Conservation (phyloP, 2,329 filamentous ascomycete species). For the Exophiala sp. region DNA sequence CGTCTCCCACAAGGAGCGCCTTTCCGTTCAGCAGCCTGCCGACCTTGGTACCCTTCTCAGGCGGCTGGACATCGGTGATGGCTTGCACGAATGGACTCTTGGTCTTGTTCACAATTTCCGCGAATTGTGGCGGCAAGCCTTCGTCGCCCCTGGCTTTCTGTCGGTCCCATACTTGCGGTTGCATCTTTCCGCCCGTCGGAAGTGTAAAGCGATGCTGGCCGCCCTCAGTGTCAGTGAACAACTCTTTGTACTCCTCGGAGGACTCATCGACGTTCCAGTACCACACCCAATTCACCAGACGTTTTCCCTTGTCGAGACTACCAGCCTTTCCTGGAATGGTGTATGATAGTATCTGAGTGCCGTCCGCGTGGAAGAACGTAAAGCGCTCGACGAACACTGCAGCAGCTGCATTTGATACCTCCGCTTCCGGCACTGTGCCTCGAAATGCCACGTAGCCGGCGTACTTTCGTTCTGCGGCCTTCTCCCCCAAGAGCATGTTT, state of each 20-base stretch:
- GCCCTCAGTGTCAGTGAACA: constrained; percentile 34
- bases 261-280: constrained; percentile 36
- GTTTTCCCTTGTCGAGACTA: constrained; percentile 37
- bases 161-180: constrained; percentile 34
- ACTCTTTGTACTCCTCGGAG: constrained; percentile 24
- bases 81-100: constrained; percentile 39
- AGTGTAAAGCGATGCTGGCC: constrained; percentile 37
- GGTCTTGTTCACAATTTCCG: constrained; percentile 41
- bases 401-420: constrained; percentile 13
- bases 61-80: constrained; percentile 22
- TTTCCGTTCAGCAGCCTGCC: constrained; percentile 15
- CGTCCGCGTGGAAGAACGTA: constrained; percentile 39
- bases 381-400: constrained; percentile 38
- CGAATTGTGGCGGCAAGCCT: constrained; percentile 39
- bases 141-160: constrained; percentile 35
- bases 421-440: constrained; percentile 39
- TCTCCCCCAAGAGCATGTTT: constrained; percentile 10
- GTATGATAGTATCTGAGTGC: constrained; percentile 43
- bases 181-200: constrained; percentile 31
- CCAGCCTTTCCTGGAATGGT: constrained; percentile 43
- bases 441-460: constrained; percentile 43
- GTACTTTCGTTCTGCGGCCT: constrained; percentile 17
- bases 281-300: constrained; percentile 48
- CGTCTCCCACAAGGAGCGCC: constrained; percentile 40
- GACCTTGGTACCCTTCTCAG: constrained; percentile 6